phyloP scores from a whole-genome alignment of 2,329 filamentous ascomycete species.

The Hypoxylon rubiginosum region DNA sequence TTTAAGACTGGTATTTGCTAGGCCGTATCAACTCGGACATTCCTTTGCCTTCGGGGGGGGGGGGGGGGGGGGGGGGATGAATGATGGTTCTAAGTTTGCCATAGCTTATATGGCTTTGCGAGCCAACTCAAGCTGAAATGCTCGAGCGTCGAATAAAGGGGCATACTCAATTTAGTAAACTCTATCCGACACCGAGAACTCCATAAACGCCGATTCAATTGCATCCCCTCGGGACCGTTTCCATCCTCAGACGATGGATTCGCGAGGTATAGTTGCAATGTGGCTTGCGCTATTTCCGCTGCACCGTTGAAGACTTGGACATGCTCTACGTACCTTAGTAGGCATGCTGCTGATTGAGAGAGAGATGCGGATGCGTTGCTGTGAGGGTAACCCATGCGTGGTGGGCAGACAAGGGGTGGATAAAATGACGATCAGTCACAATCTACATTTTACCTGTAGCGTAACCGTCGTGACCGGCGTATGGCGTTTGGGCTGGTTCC shows the following conservation, averaged over 20 bases:
- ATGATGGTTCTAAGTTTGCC: neutral
- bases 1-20: conserved; percentile 1
- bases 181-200: neutral
- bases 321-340: conserved; percentile 28
- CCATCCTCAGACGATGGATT: conserved; percentile 12
- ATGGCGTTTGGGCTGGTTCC: conserved; percentile 17
- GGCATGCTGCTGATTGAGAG: conserved; percentile 24
- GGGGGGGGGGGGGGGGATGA: too few species aligned
- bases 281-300: conserved; percentile 39
- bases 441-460: conserved; percentile 36
- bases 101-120: neutral
- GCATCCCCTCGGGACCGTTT: neutral
- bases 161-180: neutral
- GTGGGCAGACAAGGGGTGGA: conserved; percentile 26
- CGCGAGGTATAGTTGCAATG: conserved; percentile 24
- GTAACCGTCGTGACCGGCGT: conserved; percentile 20
- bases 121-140: neutral
- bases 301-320: conserved; percentile 30
- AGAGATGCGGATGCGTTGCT: conserved; percentile 25
- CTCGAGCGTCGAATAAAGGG: neutral
- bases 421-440: conserved; percentile 37
- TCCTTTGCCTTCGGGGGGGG: too few species aligned
- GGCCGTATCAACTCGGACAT: neutral
- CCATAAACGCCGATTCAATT: neutral
- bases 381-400: conserved; percentile 33